Base-by-base conservation (phyloP, 305 asterid genomes). In the Euphrasia arctica region DNA sequence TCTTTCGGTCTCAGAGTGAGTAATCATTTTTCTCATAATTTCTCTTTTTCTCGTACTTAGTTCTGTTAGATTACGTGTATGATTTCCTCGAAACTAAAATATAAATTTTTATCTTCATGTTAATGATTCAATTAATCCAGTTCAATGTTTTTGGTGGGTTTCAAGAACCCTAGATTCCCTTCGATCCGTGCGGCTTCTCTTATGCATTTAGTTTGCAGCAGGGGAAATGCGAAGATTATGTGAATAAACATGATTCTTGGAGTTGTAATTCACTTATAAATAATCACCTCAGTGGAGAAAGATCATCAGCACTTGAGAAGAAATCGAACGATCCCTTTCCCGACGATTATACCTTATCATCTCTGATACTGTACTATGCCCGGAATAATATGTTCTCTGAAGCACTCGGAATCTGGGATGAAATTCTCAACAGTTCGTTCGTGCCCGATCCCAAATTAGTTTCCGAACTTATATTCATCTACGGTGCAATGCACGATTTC, bases 341-440 rank as follows among this genome's bases (percentile, higher is more conserved):
- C 31, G 78, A 74, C 52, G 50, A 48, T 45, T 65, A 80, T 55
- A 76, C 79, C 50, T 62, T 80, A 58, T 73, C 95, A 45, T 62
- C 70, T 28, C 62, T 77, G 74, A 68, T 91, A 70, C 70, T 87
- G 0, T 63, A 68, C 66, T 85, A 31, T 31, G 34, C 5, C 34
- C 34, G 34, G 5, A 31, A 31, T 31, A 31, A 31, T 31, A 31
- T 31, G 34, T 31, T 31, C 34, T 4, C 34, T 31, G 5, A 31
- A 31, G 34, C 34, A 4, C 34, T 31, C 34, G 5, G 5, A 31
- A 31, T 31, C 34, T 31, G 34, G 34, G 34, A 31, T 31, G 5
- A 31, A 31, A 31, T 31, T 31, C 34, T 31, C 34, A 82, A 78
- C 74, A 84, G 88, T 71, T 83, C 87, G 51, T 70, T 72, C 63